phyloP scores from a whole-genome alignment of 2,329 filamentous ascomycete genomes.

The Penicillium olsonii region DNA sequence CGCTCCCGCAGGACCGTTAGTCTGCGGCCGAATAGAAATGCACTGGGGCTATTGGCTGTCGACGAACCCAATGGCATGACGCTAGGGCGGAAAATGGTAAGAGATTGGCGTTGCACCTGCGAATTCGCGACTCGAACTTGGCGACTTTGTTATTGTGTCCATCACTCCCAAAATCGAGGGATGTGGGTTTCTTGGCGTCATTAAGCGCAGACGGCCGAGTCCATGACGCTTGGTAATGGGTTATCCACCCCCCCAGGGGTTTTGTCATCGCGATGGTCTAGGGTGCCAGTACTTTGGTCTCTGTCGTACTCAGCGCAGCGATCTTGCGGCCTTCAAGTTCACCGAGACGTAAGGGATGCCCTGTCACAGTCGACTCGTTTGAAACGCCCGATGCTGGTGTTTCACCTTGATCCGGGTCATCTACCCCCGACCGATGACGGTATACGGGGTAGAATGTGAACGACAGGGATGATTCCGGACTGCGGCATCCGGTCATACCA shows the following conservation, averaged over 20 bases:
- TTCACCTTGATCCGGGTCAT: neutral
- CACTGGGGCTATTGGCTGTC: neutral
- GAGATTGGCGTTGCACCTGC: neutral
- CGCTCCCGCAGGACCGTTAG: neutral
- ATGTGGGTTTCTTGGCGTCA: slow-evolving; percentile 14
- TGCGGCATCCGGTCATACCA: neutral
- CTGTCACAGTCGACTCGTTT: neutral
- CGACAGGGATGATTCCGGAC: neutral
- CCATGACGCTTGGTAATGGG: slow-evolving; percentile 18
- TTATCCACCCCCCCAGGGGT: neutral
- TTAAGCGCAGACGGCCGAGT: slow-evolving; percentile 12
- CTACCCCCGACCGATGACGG: neutral
- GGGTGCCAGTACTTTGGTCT: neutral
- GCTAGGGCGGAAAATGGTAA: neutral
- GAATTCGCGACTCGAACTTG: neutral
- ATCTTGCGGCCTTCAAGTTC: no score
- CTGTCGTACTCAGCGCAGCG: no score
- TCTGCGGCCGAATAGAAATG: neutral
- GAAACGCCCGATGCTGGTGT: neutral
- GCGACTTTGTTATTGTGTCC: no score
- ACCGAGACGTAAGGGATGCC: neutral
- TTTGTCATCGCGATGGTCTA: neutral
- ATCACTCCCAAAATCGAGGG: no score
- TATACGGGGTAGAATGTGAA: neutral
- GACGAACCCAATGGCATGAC: neutral